phyloP scores from a whole-genome alignment of 1,139 yeast genomes.

The Sugiyamaella pinicola region DNA sequence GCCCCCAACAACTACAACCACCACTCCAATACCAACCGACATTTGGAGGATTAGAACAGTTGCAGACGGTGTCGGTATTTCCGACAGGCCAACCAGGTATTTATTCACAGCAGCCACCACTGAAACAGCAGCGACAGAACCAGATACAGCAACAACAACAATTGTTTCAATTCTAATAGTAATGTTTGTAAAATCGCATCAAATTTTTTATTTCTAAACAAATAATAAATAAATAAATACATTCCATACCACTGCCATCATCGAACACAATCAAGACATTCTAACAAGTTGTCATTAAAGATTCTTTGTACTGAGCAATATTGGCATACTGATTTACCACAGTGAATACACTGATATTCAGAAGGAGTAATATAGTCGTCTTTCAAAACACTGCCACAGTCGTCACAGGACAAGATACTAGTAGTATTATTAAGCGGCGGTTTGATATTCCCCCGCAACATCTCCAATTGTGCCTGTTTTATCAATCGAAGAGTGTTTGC shows the following conservation, averaged over 20 bases:
- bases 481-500: conserved; percentile 23
- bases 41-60: conserved; percentile 36
- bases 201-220: conserved; percentile 9
- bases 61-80: conserved; percentile 36
- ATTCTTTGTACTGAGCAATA: conserved; percentile 28
- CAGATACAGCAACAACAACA: conserved; percentile 13
- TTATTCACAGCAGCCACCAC: conserved; percentile 3
- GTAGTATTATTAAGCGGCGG: neutral
- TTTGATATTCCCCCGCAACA: conserved; percentile 16
- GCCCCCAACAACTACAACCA: conserved; percentile 19
- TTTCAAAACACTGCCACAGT: conserved; percentile 20
- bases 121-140: neutral
- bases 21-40: conserved; percentile 33
- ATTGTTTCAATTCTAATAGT: conserved; percentile 10
- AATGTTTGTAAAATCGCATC: conserved; percentile 5
- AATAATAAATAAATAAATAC: conserved; percentile 14
- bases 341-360: conserved; percentile 24
- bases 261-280: conserved; percentile 27
- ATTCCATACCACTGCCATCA: neutral
- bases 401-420: conserved; percentile 20
- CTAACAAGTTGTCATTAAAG: conserved; percentile 19
- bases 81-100: too few relatives aligned
- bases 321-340: conserved; percentile 23
- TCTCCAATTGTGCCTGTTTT: conserved; percentile 25
- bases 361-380: conserved; percentile 12